Evolutionary conservation across 306 rosid genomes (phyloP).

Genomic region (Fragaria iinumae): DNA sequence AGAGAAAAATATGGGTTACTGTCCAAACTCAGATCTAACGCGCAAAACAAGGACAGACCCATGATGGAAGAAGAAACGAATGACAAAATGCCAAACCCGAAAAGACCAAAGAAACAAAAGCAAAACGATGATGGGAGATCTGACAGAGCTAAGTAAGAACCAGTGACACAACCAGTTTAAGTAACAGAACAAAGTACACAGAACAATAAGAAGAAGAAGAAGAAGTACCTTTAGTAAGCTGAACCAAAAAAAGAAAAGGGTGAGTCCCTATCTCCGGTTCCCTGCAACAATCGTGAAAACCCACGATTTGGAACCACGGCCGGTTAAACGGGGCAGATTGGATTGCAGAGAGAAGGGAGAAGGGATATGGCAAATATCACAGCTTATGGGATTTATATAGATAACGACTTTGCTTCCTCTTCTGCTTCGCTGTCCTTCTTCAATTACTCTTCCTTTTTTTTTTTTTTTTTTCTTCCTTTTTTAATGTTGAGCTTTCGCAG

Average conservation of each 20-base stretch:
- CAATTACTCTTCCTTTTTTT: background rate
- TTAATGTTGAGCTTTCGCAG: background rate
- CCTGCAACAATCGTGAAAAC: background rate
- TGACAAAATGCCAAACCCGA: background rate
- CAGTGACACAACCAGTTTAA: background rate
- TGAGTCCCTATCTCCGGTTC: background rate
- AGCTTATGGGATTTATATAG: background rate
- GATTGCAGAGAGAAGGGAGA: background rate
- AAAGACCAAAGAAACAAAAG: background rate
- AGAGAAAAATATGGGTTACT: background rate
- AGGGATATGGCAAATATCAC: background rate
- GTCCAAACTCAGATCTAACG: conserved; percentile 25
- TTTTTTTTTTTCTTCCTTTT: too few relatives aligned
- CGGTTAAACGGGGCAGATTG: background rate
- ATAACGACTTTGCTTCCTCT: background rate
- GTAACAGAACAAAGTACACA: conserved; percentile 1
- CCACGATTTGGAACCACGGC: background rate
- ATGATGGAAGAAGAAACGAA: background rate
- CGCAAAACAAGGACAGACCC: background rate
- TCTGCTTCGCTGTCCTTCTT: background rate
- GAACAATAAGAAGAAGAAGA: background rate
- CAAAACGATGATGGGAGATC: background rate
- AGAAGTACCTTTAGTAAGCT: background rate
- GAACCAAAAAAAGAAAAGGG: background rate
- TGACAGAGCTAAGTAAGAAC: background rate